phyloP scores from a whole-genome alignment of 441 rosid species.

The Adansonia madagascariensis region DNA sequence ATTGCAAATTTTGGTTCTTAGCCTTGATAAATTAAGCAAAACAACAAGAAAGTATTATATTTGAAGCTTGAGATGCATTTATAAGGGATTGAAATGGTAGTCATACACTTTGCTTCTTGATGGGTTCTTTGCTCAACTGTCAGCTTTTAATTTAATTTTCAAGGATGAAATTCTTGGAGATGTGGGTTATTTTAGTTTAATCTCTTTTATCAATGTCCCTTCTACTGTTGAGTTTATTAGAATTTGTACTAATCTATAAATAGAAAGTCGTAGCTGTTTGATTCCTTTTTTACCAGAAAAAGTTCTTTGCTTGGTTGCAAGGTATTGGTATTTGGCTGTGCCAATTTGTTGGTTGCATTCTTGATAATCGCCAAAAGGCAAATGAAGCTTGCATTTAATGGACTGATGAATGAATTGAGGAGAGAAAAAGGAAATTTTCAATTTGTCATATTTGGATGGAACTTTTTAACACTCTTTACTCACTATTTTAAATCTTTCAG shows the following conservation, averaged over 20 bases:
- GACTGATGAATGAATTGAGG: not conserved
- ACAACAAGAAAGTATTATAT: constrained; percentile 6
- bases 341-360: not conserved
- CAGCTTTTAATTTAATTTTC: not conserved
- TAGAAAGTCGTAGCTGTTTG: constrained; percentile 13
- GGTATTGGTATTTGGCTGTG: not conserved
- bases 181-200: not conserved
- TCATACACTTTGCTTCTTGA: not conserved
- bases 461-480: not conserved
- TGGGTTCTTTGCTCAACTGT: constrained; percentile 14
- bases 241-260: not conserved
- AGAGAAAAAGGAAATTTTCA: not conserved
- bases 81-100: not conserved
- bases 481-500: constrained; percentile 42
- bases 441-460: not conserved
- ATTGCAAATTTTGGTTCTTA: constrained; percentile 9
- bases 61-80: not conserved
- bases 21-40: not conserved
- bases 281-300: not conserved
- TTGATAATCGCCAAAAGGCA: constrained; percentile 4
- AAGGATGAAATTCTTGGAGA: not conserved
- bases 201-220: not conserved
- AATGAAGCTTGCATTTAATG: not conserved
- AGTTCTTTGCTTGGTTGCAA: not conserved
- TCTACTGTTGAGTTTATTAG: not conserved